Conservation (phyloP, 345 rosid genomes). For the Eucalyptus virginea region DNA sequence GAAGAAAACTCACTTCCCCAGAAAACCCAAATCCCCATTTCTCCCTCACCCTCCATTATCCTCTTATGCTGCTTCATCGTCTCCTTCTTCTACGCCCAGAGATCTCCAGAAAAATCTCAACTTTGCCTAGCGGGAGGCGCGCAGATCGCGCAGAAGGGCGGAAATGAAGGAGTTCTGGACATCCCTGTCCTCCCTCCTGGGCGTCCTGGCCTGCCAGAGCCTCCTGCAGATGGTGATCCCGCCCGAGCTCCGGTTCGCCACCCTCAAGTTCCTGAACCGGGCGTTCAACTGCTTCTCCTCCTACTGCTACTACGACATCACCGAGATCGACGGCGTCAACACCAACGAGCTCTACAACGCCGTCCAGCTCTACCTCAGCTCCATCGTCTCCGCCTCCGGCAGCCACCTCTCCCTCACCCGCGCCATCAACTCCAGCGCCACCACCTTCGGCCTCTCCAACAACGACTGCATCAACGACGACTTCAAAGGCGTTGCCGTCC, state of each 20-base stretch:
- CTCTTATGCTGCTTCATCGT: not conserved
- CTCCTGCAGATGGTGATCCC: conserved; percentile 65
- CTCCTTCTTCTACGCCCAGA: not conserved
- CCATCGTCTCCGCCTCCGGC: conserved; percentile 56
- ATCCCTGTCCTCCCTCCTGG: conserved; percentile 65
- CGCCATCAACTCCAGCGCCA: conserved; percentile 73
- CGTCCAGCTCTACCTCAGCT: conserved; percentile 89
- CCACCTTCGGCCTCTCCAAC: conserved; percentile 77
- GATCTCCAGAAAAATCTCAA: not conserved
- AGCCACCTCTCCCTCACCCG: conserved; percentile 86
- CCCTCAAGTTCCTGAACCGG: conserved; percentile 42
- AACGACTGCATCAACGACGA: conserved; percentile 71
- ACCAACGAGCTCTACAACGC: conserved; percentile 99
- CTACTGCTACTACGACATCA: conserved; percentile 83
- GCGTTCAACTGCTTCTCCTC: conserved; percentile 44
- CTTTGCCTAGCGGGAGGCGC: not conserved
- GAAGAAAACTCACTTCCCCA: not conserved
- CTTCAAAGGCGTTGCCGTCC: conserved; percentile 41
- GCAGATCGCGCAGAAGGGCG: not conserved
- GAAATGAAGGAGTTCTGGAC: conserved; percentile 79
- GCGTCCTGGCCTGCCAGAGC: conserved; percentile 77
- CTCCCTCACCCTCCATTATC: not conserved
- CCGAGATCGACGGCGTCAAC: conserved; percentile 94
- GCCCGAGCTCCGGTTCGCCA: conserved; percentile 75
- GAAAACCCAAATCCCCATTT: not conserved